Evolutionary conservation across 73 alveolate species (phyloP).

Genomic region (Stentor coeruleus): DNA sequence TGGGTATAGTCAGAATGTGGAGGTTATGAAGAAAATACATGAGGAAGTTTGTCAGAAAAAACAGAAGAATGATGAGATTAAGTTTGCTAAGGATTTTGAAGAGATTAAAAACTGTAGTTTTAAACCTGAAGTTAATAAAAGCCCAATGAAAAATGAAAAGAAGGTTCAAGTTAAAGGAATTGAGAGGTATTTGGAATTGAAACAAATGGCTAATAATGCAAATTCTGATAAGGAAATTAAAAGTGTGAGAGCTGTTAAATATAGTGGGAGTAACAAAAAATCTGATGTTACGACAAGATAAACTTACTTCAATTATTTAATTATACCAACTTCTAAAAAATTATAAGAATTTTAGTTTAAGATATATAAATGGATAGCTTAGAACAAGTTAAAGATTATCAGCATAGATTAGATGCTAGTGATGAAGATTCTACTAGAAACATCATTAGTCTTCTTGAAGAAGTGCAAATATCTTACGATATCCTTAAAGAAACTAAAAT

Average conservation of each 20-base stretch:
- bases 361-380: background rate
- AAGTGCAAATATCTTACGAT: background rate
- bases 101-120: background rate
- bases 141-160: background rate
- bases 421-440: background rate
- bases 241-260: no score
- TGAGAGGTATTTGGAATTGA: slow-evolving; percentile 10
- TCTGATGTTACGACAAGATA: no score
- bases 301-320: no score
- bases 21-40: background rate
- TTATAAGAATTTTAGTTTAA: no score
- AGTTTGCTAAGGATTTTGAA: background rate
- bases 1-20: background rate
- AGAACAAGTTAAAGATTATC: background rate
- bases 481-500: slow-evolving; percentile 20
- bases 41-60: background rate
- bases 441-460: background rate
- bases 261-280: no score
- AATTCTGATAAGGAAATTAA: background rate
- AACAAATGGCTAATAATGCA: background rate
- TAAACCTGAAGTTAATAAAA: background rate
- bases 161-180: background rate
- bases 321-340: no score
- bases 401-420: background rate
- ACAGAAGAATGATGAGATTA: background rate